Percentiles rank a stretch among this genome's conserved stretches.
phyloP scores from a whole-genome alignment of 768 basidiomycete species.

The Fistulinella prunicolor region DNA sequence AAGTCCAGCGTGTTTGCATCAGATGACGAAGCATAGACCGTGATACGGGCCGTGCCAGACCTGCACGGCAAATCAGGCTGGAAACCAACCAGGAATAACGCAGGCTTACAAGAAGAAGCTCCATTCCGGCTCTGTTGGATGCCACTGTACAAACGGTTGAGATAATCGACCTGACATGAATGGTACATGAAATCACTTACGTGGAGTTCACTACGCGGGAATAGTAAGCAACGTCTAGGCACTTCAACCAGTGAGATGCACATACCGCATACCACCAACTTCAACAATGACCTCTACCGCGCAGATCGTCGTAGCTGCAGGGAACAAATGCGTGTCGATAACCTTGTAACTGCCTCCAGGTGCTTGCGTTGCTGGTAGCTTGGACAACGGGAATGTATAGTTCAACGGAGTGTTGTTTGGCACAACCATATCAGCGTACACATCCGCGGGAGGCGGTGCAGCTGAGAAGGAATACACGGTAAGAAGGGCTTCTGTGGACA shows the following conservation, averaged over 20 bases:
- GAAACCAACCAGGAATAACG: not conserved
- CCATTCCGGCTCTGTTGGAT: slow-evolving; percentile 51
- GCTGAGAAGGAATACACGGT: slow-evolving; percentile 24
- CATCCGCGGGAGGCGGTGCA: slow-evolving; percentile 40
- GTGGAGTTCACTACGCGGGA: slow-evolving; percentile 40
- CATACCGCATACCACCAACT: slow-evolving; percentile 57
- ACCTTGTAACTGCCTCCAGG: slow-evolving; percentile 60
- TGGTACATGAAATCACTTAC: slow-evolving; percentile 26
- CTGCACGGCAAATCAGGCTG: slow-evolving; percentile 20
- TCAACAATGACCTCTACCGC: slow-evolving; percentile 58
- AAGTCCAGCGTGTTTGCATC: slow-evolving; percentile 46
- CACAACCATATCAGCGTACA: slow-evolving; percentile 41
- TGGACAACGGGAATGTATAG: slow-evolving; percentile 53
- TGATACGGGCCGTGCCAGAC: slow-evolving; percentile 40
- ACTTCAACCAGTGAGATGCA: not conserved
- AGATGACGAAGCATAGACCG: slow-evolving; percentile 39
- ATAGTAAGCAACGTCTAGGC: not conserved
- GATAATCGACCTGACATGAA: not conserved
- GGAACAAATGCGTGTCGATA: slow-evolving; percentile 54
- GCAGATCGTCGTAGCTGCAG: slow-evolving; percentile 49
- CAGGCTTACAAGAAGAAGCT: slow-evolving; percentile 37
- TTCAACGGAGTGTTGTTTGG: slow-evolving; percentile 52
- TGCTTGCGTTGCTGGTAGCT: slow-evolving; percentile 40
- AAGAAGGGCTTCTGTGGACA: not conserved
- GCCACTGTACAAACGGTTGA: slow-evolving; percentile 37